These are phyloP conservation scores for Metschnikowia borealis DNA, from an alignment of 805 yeast genomes.

Conservation along the genomic window DNA sequence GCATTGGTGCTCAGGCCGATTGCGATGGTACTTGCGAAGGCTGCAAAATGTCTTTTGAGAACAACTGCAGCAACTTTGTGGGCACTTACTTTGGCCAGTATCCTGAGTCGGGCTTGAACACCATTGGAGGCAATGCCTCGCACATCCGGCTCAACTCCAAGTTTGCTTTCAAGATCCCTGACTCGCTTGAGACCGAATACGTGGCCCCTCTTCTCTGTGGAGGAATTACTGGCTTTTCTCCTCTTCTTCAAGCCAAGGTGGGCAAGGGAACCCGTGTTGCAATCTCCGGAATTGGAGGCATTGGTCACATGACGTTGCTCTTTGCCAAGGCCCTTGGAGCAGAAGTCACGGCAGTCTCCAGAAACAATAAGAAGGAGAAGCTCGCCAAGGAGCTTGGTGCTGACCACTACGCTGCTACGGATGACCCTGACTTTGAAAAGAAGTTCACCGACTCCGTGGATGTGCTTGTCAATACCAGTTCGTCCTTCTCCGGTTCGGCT, in stretches of 20 bases:
- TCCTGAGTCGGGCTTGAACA: constrained; percentile 11
- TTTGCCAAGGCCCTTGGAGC: constrained; percentile 63
- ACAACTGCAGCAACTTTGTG: constrained; percentile 14
- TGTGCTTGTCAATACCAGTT: constrained; percentile 15
- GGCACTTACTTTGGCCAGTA: constrained; percentile 14
- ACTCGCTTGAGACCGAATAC: constrained; percentile 10
- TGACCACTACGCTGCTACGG: constrained; percentile 29
- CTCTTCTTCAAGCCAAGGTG: constrained; percentile 17
- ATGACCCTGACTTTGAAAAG: constrained; percentile 20
- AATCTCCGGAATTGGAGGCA: constrained; percentile 62
- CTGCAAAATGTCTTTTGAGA: constrained; percentile 10
- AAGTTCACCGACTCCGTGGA: constrained; percentile 13
- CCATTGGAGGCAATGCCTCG: constrained; percentile 18
- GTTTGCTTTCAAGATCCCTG: constrained; percentile 19
- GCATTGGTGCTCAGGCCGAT: constrained; percentile 65
- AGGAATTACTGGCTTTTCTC: constrained; percentile 21
- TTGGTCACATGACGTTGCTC: constrained; percentile 61
- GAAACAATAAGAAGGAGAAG: constrained; percentile 45
- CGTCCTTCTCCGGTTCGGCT: constrained; percentile 18
- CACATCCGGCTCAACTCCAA: constrained; percentile 16
- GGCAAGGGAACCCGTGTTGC: constrained; percentile 44
- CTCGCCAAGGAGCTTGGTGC: constrained; percentile 56
- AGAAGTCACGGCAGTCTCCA: constrained; percentile 55
- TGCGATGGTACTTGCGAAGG: constrained; percentile 14
- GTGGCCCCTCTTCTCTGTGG: constrained; percentile 22